phyloP scores from a whole-genome alignment of 495 filamentous ascomycete genomes.

The Penicillium macrosclerotiorum region DNA sequence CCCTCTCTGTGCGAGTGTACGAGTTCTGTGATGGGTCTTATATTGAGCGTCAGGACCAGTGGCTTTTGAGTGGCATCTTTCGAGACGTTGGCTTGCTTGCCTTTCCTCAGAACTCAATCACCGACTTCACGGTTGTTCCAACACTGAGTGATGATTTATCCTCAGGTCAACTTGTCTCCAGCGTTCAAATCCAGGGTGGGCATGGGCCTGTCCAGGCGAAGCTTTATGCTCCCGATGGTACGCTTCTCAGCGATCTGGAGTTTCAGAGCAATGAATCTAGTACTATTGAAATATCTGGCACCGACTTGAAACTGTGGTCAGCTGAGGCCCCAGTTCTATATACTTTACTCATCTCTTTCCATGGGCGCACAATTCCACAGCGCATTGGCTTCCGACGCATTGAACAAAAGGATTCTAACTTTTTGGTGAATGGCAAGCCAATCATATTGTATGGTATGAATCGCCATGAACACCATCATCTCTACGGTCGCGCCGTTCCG shows the following conservation, averaged over 20 bases:
- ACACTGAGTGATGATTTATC: slow-evolving; percentile 57
- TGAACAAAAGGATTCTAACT: slow-evolving; percentile 53
- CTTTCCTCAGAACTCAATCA: slow-evolving; percentile 36
- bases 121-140: slow-evolving; percentile 13
- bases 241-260: neutral
- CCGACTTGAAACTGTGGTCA: slow-evolving; percentile 43
- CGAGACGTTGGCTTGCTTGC: slow-evolving; percentile 63
- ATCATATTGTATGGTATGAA: slow-evolving; percentile 62
- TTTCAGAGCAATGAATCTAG: slow-evolving; percentile 6
- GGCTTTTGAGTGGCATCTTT: slow-evolving; percentile 61
- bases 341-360: slow-evolving; percentile 36
- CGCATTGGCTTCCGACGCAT: slow-evolving; percentile 59
- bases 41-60: slow-evolving; percentile 63
- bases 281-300: neutral
- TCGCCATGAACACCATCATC: slow-evolving; percentile 62
- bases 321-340: slow-evolving; percentile 64
- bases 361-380: slow-evolving; percentile 32
- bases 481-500: slow-evolving; percentile 57
- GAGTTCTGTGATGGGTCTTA: slow-evolving; percentile 62
- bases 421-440: slow-evolving; percentile 57
- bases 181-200: slow-evolving; percentile 37
- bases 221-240: slow-evolving; percentile 2
- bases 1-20: slow-evolving; percentile 56
- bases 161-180: slow-evolving; percentile 50
- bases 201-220: slow-evolving; percentile 19